These are phyloP conservation scores for Leishmania arabica DNA, from an alignment of 208 protist species.

Conservation along the genomic window DNA sequence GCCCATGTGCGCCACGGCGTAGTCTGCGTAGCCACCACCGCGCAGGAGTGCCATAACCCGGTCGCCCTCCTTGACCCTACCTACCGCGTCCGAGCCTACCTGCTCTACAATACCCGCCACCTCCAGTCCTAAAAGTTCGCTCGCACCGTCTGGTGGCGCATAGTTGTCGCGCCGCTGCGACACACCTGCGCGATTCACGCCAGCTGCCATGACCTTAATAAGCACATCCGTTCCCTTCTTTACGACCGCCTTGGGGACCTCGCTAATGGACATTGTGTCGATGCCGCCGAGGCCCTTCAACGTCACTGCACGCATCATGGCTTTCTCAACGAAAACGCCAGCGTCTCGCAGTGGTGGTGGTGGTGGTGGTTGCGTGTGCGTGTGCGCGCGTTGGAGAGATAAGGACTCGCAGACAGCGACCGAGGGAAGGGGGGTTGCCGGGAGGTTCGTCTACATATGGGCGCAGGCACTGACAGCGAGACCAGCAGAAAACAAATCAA, in stretches of 20 bases:
- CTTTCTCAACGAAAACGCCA: background rate
- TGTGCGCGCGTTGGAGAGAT: background rate
- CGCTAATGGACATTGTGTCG: constrained; percentile 44
- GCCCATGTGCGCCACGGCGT: constrained; percentile 64
- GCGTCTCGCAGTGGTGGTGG: background rate
- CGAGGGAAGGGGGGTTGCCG: background rate
- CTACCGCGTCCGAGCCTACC: constrained; percentile 44
- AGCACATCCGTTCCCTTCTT: constrained; percentile 63
- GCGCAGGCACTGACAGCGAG: background rate
- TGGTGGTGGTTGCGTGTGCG: background rate
- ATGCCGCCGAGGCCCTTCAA: constrained; percentile 66
- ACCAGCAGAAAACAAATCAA: background rate
- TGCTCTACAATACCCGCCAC: constrained; percentile 81
- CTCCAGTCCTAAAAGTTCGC: constrained; percentile 86
- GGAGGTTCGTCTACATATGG: background rate
- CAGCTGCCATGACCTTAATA: constrained; percentile 85
- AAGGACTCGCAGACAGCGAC: background rate
- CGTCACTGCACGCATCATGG: constrained; percentile 70
- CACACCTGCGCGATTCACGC: constrained; percentile 87
- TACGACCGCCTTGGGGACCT: constrained; percentile 48
- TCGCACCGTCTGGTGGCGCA: constrained; percentile 69
- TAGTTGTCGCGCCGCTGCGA: constrained; percentile 85
- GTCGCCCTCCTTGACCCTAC: constrained; percentile 76
- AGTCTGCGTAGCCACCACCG: constrained; percentile 93
- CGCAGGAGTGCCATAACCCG: constrained; percentile 86